Evolutionary conservation across 768 basidiomycete species (phyloP).

Genomic region (Suillus brevipes): DNA sequence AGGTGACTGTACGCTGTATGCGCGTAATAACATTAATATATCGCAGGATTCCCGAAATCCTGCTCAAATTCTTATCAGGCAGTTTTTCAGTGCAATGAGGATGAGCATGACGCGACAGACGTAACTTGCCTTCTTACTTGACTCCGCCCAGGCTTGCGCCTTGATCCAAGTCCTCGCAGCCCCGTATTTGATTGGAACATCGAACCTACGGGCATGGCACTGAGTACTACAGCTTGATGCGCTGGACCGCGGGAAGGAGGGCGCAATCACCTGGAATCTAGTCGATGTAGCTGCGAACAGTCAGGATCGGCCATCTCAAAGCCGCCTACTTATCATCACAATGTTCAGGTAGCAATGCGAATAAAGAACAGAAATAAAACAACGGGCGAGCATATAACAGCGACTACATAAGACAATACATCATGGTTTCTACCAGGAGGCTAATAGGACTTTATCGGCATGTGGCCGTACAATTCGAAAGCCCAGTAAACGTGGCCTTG

Average conservation of each 20-base stretch:
- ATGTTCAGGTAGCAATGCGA: background rate
- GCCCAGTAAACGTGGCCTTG: background rate
- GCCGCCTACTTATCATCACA: background rate
- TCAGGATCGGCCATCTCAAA: background rate
- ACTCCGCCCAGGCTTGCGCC: constrained; percentile 39
- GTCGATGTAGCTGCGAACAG: constrained; percentile 25
- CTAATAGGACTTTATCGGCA: background rate
- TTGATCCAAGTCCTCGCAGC: constrained; percentile 48
- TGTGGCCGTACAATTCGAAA: background rate
- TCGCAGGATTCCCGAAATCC: constrained; percentile 52
- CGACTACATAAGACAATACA: background rate
- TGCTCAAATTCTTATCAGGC: constrained; percentile 77
- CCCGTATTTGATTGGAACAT: constrained; percentile 50
- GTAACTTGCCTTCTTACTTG: background rate
- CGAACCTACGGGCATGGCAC: constrained; percentile 40
- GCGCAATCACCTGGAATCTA: constrained; percentile 50
- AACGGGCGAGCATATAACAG: background rate
- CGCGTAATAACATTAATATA: background rate
- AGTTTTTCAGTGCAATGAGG: constrained; percentile 72
- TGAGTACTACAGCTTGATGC: constrained; percentile 32
- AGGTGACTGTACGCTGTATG: background rate
- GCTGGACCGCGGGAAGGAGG: constrained; percentile 44
- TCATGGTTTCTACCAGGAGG: background rate
- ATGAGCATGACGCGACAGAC: constrained; percentile 35
- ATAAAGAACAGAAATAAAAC: background rate